These are phyloP conservation scores for Candida glucosophila DNA, from an alignment of 1,139 yeast genomes.

Conservation along the genomic window DNA sequence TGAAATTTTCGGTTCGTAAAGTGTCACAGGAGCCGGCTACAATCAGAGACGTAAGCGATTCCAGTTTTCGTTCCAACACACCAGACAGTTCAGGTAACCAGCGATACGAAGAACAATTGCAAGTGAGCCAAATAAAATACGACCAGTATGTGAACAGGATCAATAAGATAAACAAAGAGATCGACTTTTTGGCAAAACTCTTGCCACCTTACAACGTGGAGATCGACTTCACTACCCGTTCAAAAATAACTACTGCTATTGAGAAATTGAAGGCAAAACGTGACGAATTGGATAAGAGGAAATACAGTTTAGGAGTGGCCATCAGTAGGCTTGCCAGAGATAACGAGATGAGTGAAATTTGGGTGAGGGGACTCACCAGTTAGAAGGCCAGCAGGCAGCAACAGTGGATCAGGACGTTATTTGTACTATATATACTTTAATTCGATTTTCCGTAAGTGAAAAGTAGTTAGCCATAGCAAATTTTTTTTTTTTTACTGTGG, in stretches of 20 bases:
- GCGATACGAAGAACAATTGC: too few relatives aligned
- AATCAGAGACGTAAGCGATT: too few relatives aligned
- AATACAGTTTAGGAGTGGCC: slow-evolving; percentile 34
- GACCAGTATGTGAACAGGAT: slow-evolving; percentile 26
- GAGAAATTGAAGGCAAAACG: slow-evolving; percentile 32
- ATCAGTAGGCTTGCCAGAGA: slow-evolving; percentile 39
- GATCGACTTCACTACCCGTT: slow-evolving; percentile 34
- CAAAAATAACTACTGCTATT: slow-evolving; percentile 34
- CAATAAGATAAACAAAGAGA: slow-evolving; percentile 33
- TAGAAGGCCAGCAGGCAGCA: too few relatives aligned
- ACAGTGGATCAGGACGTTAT: too few relatives aligned
- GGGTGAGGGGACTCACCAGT: slow-evolving; percentile 27
- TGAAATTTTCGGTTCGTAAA: slow-evolving; percentile 35
- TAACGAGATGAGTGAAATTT: slow-evolving; percentile 34
- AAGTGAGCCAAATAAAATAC: slow-evolving; percentile 25
- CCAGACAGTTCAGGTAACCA: background rate
- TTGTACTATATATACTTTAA: too few relatives aligned
- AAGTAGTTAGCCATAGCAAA: too few relatives aligned
- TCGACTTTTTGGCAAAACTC: slow-evolving; percentile 28
- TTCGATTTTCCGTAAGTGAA: too few relatives aligned
- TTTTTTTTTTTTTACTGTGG: too few relatives aligned
- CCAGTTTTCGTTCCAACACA: too few relatives aligned
- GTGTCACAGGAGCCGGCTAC: slow-evolving; percentile 28
- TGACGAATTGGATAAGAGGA: slow-evolving; percentile 37
- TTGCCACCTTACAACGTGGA: slow-evolving; percentile 42